Evolutionary conservation across 371 early-diverging fungal species (phyloP), one percentile per base, ranked within the genome.

Genomic region (Actinomortierella ambigua): DNA sequence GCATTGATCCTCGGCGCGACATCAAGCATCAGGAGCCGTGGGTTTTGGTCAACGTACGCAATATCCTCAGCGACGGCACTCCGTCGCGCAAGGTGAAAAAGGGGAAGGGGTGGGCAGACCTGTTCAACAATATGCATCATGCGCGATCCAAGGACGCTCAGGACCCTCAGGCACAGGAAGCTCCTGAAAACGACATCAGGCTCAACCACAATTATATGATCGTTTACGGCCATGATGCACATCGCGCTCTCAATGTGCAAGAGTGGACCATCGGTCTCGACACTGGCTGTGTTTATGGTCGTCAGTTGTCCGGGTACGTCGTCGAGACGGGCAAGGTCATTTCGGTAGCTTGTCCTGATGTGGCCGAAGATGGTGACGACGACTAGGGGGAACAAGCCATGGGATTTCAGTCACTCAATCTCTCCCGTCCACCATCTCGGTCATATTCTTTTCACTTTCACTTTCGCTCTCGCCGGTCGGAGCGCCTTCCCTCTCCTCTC

Each of bases 201-300:
- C n/a, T 34, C 34, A 34, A 11, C 34, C 34, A 71, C 77, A 47
- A 75, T 53, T 50, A 59, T 50, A 14, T 61, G 48, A 50, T 87
- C 13, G 80, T 83, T 26, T 92, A 91, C 63, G 92, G 92, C 1
- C 92, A 92, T 65, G 89, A 86, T 49, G 85, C 92, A 2, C 64
- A 81, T 0, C 77, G 88, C 18, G 82, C 82, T 13, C 68, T 92
- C 53, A 80, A 84, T 39, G 53, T 89, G 6, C 77, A 83, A 50
- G 26, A 65, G 1, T 76, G 77, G 53, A 79, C 88, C 0, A 79
- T 83, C 62, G 91, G 92, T 3, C 44, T 90, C 1, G 92, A 92
- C 50, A 84, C 81, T 3, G 88, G 89, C 3, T 90, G 91, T 63
- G 90, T 89, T 2, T 82, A 87, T 59, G 92, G 91, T 17, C 56